Evolutionary conservation across 768 basidiomycete species (phyloP).

Genomic region (Suillus luteus): DNA sequence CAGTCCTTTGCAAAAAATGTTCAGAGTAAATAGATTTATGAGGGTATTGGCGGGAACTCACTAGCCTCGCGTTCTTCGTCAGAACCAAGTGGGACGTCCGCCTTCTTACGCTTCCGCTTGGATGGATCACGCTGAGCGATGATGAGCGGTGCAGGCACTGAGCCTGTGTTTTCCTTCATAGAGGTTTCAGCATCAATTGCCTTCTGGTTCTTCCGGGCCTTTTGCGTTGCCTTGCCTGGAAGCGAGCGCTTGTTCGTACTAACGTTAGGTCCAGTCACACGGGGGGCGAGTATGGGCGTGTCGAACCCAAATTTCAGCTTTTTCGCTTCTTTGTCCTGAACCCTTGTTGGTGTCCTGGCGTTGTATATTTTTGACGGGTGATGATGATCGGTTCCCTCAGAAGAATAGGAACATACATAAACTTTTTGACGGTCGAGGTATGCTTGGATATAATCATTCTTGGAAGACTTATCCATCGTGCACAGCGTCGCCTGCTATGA

Average conservation of each 20-base stretch:
- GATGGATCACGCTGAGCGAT: conserved; percentile 12
- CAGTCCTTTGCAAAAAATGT: conserved; percentile 46
- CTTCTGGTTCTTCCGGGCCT: conserved; percentile 16
- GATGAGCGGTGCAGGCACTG: not conserved
- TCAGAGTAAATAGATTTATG: not conserved
- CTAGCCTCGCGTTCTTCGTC: conserved; percentile 41
- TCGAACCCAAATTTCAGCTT: conserved; percentile 42
- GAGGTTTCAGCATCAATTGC: not conserved
- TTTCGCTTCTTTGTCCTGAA: conserved; percentile 1
- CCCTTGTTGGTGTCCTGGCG: conserved; percentile 19
- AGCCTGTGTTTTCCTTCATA: not conserved
- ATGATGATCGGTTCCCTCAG: conserved; percentile 36
- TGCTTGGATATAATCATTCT: conserved; percentile 41
- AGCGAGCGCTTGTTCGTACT: conserved; percentile 3
- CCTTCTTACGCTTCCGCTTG: conserved; percentile 27
- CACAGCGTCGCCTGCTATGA: not conserved
- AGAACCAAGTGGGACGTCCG: conserved; percentile 18
- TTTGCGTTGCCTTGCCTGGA: conserved; percentile 4
- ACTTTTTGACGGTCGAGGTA: conserved; percentile 53
- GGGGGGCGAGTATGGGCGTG: conserved; percentile 58
- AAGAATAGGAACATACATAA: conserved; percentile 45
- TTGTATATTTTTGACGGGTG: conserved; percentile 12
- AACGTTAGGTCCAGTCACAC: conserved; percentile 27
- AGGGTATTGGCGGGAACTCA: conserved; percentile 23
- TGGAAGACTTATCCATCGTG: conserved; percentile 38